Evolutionary conservation across 306 rosid genomes (phyloP).

Genomic region (Chamaecrista fasciculata): DNA sequence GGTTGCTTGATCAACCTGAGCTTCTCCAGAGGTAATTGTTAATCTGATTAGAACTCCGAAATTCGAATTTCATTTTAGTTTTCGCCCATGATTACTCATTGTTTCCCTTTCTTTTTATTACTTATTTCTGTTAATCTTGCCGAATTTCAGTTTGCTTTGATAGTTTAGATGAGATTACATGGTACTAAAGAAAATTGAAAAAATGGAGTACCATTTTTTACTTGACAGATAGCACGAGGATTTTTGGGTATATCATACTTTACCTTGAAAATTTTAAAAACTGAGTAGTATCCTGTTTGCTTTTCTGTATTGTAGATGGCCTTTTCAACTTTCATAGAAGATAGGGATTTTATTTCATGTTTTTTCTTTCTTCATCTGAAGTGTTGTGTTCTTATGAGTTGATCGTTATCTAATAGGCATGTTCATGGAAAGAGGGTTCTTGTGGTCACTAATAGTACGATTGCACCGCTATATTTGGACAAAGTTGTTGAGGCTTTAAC

Average conservation of each 20-base stretch:
- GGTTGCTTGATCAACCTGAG: constrained; percentile 66
- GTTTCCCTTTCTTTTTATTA: not conserved
- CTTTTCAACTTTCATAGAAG: not conserved
- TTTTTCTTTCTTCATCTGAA: not conserved
- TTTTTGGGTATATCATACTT: not conserved
- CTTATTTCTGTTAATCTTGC: not conserved
- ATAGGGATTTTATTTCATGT: not conserved
- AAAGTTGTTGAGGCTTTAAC: constrained; percentile 79
- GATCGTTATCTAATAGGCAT: constrained; percentile 50
- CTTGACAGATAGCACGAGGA: not conserved
- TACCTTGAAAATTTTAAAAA: not conserved
- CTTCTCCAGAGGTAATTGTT: constrained; percentile 66
- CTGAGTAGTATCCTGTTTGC: not conserved
- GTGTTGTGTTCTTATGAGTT: not conserved
- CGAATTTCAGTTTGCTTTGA: not conserved
- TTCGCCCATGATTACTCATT: not conserved
- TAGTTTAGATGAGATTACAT: not conserved
- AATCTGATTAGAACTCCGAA: not conserved
- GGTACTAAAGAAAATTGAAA: not conserved
- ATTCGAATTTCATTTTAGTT: not conserved
- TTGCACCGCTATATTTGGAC: constrained; percentile 79
- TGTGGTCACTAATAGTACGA: constrained; percentile 74
- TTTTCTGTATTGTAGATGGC: not conserved
- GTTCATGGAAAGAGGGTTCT: constrained; percentile 93
- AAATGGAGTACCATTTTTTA: not conserved